phyloP scores from a whole-genome alignment of 495 filamentous ascomycete species.

The Aspergillus diversus region DNA sequence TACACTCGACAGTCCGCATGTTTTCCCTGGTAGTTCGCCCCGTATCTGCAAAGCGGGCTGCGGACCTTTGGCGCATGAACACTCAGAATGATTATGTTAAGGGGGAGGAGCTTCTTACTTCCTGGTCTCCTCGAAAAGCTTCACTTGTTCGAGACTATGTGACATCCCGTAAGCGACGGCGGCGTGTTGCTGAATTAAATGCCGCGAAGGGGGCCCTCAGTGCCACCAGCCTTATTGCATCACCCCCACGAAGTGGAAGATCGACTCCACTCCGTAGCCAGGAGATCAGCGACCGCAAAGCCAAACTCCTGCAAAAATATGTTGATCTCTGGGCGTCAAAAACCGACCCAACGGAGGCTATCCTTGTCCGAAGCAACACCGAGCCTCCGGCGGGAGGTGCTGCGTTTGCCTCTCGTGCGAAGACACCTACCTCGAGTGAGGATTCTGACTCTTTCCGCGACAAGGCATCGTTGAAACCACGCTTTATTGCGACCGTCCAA shows the following conservation, averaged over 20 bases:
- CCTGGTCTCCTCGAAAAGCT: slow-evolving; percentile 87
- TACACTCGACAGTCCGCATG: slow-evolving; percentile 81
- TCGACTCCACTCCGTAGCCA: slow-evolving; percentile 45
- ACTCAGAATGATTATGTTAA: slow-evolving; percentile 92
- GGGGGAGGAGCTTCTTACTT: slow-evolving; percentile 81
- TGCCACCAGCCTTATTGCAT: slow-evolving; percentile 40
- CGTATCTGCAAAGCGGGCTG: slow-evolving; percentile 83
- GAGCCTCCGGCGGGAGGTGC: slow-evolving; percentile 73
- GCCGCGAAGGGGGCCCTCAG: slow-evolving; percentile 73
- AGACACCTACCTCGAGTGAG: slow-evolving; percentile 28
- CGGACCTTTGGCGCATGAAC: slow-evolving; percentile 96
- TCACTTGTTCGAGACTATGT: slow-evolving; percentile 86
- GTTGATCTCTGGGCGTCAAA: slow-evolving; percentile 78
- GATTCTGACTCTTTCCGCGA: slow-evolving; percentile 32
- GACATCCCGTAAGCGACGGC: slow-evolving; percentile 65
- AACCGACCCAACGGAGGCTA: slow-evolving; percentile 70
- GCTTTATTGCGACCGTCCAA: slow-evolving; percentile 69
- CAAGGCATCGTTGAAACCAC: slow-evolving; percentile 47
- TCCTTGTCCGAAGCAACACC: slow-evolving; percentile 75
- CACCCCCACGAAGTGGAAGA: slow-evolving; percentile 42
- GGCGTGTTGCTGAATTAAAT: slow-evolving; percentile 76
- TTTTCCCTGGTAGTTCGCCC: slow-evolving; percentile 87
- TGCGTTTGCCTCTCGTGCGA: slow-evolving; percentile 39
- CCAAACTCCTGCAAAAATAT: slow-evolving; percentile 67
- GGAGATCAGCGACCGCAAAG: slow-evolving; percentile 58